A percentile compares a stretch with the other conserved stretches of the same genome.
Evolutionary conservation across 768 basidiomycete genomes (phyloP).

Genomic region (Trametes cingulata): DNA sequence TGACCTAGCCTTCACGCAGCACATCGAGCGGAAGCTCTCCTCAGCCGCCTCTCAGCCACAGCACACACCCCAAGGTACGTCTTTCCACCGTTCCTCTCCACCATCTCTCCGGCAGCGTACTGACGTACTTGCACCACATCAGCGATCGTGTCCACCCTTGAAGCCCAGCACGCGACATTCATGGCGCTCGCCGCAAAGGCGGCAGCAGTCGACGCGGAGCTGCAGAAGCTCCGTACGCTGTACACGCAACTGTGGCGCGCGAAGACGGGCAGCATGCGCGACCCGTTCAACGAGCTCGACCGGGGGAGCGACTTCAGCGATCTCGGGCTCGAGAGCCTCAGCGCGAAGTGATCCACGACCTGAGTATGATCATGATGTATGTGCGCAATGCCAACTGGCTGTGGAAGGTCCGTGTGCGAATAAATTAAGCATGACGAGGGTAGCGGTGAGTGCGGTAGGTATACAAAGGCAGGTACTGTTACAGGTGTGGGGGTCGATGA

Average conservation of each 20-base stretch:
- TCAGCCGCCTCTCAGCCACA: conserved; percentile 65
- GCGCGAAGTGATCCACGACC: conserved; percentile 23
- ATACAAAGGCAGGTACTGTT: neutral
- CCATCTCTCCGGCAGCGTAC: conserved; percentile 12
- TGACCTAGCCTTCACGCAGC: conserved; percentile 38
- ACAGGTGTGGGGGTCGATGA: too few species aligned
- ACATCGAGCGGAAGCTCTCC: conserved; percentile 82
- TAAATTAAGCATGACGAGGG: conserved; percentile 7
- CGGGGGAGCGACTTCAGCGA: conserved; percentile 40
- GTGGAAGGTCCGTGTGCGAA: neutral
- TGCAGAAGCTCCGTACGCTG: conserved; percentile 72
- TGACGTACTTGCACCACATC: conserved; percentile 1
- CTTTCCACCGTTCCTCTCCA: neutral
- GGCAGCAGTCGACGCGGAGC: conserved; percentile 68
- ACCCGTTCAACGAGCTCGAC: conserved; percentile 67
- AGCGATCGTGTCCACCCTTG: conserved; percentile 77
- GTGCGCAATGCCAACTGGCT: too few species aligned
- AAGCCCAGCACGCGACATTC: conserved; percentile 78
- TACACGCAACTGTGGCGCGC: conserved; percentile 80
- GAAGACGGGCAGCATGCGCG: conserved; percentile 79
- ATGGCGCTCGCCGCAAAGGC: conserved; percentile 76
- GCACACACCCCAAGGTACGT: conserved; percentile 71
- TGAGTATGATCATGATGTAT: too few species aligned
- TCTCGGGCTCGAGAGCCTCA: conserved; percentile 51
- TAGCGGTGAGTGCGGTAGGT: neutral